Percentiles rank a stretch among this genome's conserved stretches.
Conservation (phyloP, 179 eudicot genomes). For the Sideroxylon spinosum region DNA sequence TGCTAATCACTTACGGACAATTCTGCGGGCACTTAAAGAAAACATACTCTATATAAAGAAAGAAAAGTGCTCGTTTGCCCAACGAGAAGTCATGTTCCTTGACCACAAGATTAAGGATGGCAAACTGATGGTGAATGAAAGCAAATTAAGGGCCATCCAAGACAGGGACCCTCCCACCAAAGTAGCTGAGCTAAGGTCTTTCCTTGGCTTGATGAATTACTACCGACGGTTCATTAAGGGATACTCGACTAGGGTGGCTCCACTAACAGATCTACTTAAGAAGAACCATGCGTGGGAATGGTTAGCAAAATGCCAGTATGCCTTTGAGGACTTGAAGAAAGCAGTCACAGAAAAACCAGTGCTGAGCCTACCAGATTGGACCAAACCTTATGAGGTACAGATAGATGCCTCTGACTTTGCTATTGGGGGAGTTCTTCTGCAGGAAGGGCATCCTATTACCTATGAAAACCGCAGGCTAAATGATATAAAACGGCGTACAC, state of each 20-base stretch:
- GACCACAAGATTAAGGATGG: too few relatives aligned
- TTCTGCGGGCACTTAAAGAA: neutral
- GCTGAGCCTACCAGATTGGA: neutral
- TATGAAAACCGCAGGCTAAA: slow-evolving; percentile 6
- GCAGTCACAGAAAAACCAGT: neutral
- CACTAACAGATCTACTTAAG: slow-evolving; percentile 7
- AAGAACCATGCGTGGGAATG: slow-evolving; percentile 1
- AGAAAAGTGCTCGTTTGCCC: too few relatives aligned
- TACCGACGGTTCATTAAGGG: neutral
- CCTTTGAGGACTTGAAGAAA: neutral
- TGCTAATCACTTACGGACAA: too few relatives aligned
- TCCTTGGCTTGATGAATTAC: neutral
- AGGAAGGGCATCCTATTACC: neutral
- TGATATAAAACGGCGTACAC: neutral
- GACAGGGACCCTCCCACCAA: slow-evolving; percentile 5
- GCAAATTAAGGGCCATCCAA: too few relatives aligned
- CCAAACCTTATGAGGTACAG: neutral
- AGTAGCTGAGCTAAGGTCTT: slow-evolving; percentile 5
- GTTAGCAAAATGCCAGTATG: neutral
- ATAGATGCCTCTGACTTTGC: neutral
- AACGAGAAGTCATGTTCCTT: too few relatives aligned
- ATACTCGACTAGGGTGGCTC: neutral
- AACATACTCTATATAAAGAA: neutral
- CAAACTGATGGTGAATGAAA: too few relatives aligned
- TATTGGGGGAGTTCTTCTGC: neutral